phyloP scores from a whole-genome alignment of 2,329 filamentous ascomycete genomes.

The Fusarium tanahbumbuense region DNA sequence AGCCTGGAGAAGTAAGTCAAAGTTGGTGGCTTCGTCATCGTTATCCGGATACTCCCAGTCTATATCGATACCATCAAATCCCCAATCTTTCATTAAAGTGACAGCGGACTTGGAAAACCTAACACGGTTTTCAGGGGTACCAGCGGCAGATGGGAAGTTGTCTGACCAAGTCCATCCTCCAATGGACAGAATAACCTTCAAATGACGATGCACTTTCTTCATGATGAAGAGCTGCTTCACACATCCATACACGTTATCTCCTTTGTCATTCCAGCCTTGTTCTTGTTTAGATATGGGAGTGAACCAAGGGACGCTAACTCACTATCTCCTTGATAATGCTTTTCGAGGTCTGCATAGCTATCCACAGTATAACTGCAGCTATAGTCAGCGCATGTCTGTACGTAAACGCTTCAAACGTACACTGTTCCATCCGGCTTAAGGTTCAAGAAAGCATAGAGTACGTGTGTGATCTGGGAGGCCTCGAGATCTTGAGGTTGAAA shows the following conservation, averaged over 20 bases:
- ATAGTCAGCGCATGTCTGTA: neutral
- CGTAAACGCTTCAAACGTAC: conserved; percentile 53
- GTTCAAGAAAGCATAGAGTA: conserved; percentile 87
- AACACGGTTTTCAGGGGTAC: conserved; percentile 18
- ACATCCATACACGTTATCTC: conserved; percentile 32
- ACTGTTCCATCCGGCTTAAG: conserved; percentile 77
- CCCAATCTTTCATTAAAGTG: conserved; percentile 33
- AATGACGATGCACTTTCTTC: conserved; percentile 32
- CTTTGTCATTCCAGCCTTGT: conserved; percentile 19
- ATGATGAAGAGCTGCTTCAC: conserved; percentile 33
- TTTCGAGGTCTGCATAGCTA: conserved; percentile 75
- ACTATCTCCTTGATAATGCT: conserved; percentile 73
- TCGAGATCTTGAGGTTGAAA: conserved; percentile 47
- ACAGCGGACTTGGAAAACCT: conserved; percentile 34
- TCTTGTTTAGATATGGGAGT: neutral
- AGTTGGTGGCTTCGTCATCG: conserved; percentile 23
- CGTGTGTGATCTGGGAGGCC: conserved; percentile 73
- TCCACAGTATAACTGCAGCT: conserved; percentile 70
- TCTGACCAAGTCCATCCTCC: conserved; percentile 33
- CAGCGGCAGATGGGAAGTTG: conserved; percentile 31
- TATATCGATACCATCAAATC: conserved; percentile 35
- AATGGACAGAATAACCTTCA: conserved; percentile 33
- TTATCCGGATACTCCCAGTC: conserved; percentile 34
- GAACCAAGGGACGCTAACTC: conserved; percentile 13
- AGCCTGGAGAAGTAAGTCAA: conserved; percentile 30